A percentile compares a stretch with the other conserved stretches of the same genome.
Conservation (phyloP, 345 rosid species). For the Euphorbia lathyris region DNA sequence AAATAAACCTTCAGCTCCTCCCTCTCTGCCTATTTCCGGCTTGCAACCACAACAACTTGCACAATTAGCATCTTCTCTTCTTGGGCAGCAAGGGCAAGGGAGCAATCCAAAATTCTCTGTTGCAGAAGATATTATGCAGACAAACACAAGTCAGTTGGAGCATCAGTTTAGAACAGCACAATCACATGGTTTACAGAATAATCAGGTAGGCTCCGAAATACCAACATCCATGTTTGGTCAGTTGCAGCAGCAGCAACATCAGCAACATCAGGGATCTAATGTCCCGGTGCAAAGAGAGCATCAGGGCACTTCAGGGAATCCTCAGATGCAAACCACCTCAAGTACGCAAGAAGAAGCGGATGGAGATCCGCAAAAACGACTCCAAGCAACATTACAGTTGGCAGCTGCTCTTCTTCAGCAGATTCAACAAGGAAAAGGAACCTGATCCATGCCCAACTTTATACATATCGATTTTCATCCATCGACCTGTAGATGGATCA, state of each 20-base stretch:
- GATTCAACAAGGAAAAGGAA: constrained; percentile 79
- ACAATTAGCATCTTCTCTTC: constrained; percentile 62
- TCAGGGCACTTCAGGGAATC: constrained; percentile 17
- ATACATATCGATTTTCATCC: neutral
- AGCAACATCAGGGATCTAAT: constrained; percentile 34
- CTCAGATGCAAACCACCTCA: constrained; percentile 19
- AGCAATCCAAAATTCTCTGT: constrained; percentile 29
- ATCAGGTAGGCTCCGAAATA: constrained; percentile 34
- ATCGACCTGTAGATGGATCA: neutral
- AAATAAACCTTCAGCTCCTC: constrained; percentile 35
- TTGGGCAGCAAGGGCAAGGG: constrained; percentile 58
- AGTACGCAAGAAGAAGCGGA: constrained; percentile 55
- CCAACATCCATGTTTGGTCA: constrained; percentile 44
- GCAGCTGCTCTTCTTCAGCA: constrained; percentile 97
- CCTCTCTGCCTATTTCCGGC: constrained; percentile 29
- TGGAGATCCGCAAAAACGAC: constrained; percentile 78
- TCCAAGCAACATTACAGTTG: constrained; percentile 86
- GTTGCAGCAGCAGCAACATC: constrained; percentile 46
- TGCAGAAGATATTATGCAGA: constrained; percentile 33
- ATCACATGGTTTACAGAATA: constrained; percentile 36
- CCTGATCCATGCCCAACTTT: constrained; percentile 20
- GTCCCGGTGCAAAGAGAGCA: neutral
- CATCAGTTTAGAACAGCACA: constrained; percentile 35
- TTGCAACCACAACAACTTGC: constrained; percentile 72
- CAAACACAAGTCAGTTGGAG: constrained; percentile 32